Percentiles rank a stretch among this genome's conserved stretches.
phyloP scores from a whole-genome alignment of 768 basidiomycete genomes.

The Filobasidium wieringae region DNA sequence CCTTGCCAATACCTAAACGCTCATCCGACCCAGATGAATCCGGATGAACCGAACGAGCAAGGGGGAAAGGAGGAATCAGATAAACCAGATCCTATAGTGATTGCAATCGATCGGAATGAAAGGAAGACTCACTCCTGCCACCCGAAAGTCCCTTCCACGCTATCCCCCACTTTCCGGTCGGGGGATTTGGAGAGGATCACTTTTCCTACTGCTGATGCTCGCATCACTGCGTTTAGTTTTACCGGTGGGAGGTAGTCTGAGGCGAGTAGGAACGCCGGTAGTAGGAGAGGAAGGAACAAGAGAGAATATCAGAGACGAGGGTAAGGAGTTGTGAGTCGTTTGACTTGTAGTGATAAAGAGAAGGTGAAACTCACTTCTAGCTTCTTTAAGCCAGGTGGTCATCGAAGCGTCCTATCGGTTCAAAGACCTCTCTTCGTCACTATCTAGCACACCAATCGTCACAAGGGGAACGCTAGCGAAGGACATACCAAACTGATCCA shows the following conservation, averaged over 20 bases:
- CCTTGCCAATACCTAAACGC: slow-evolving; percentile 32
- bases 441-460: neutral
- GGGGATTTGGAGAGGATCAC: slow-evolving; percentile 47
- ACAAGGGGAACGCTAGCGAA: neutral
- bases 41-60: neutral
- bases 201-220: slow-evolving; percentile 55
- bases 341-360: too few species aligned
- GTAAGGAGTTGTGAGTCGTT: too few species aligned
- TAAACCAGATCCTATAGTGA: too few species aligned
- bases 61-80: neutral
- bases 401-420: slow-evolving; percentile 67
- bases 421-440: too few species aligned
- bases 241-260: slow-evolving; percentile 36
- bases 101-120: neutral
- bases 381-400: slow-evolving; percentile 64
- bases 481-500: slow-evolving; percentile 45
- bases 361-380: slow-evolving; percentile 34
- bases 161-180: slow-evolving; percentile 4
- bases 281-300: slow-evolving; percentile 41
- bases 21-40: too few species aligned
- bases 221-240: slow-evolving; percentile 65
- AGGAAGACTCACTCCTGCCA: slow-evolving; percentile 28
- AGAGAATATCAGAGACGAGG: slow-evolving; percentile 19
- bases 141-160: slow-evolving; percentile 22
- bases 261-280: neutral